Conservation (phyloP, 805 yeast species). For the Candida verbasci region DNA sequence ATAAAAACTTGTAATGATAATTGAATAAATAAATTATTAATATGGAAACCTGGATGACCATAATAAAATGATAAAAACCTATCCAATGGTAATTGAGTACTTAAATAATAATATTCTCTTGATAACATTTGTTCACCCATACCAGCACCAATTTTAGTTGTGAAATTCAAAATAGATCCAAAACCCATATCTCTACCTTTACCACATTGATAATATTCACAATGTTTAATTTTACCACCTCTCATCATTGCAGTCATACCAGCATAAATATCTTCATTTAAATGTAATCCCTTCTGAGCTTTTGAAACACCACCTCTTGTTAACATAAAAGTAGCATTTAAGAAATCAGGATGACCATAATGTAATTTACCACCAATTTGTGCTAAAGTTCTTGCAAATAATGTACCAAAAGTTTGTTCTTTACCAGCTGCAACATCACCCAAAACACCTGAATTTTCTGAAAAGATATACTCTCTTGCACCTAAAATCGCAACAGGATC, state of each 20-base stretch:
- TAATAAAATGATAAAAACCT: conserved; percentile 75
- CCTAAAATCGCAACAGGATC: conserved; percentile 80
- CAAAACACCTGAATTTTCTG: conserved; percentile 75
- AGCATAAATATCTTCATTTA: conserved; percentile 83
- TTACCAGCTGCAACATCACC: conserved; percentile 89
- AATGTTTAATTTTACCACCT: conserved; percentile 81
- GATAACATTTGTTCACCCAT: conserved; percentile 88
- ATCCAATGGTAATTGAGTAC: conserved; percentile 73
- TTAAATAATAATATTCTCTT: conserved; percentile 74
- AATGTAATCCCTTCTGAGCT: conserved; percentile 77
- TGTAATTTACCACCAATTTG: conserved; percentile 80
- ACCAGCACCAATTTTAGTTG: conserved; percentile 84
- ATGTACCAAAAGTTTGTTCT: conserved; percentile 83
- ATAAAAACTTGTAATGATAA: conserved; percentile 54
- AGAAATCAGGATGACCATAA: conserved; percentile 84
- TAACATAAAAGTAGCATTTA: conserved; percentile 71
- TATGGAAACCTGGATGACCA: conserved; percentile 85
- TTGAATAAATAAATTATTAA: conserved; percentile 71
- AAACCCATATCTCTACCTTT: conserved; percentile 85
- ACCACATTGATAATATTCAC: conserved; percentile 82
- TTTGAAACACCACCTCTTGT: conserved; percentile 86
- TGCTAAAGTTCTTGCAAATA: conserved; percentile 78
- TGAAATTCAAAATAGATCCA: conserved; percentile 76
- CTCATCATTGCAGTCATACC: conserved; percentile 76
- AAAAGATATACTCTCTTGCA: conserved; percentile 77